Percentiles rank a stretch among this genome's conserved stretches.
phyloP scores from a whole-genome alignment of 2,329 filamentous ascomycete genomes.

The Ramichloridium luteum region DNA sequence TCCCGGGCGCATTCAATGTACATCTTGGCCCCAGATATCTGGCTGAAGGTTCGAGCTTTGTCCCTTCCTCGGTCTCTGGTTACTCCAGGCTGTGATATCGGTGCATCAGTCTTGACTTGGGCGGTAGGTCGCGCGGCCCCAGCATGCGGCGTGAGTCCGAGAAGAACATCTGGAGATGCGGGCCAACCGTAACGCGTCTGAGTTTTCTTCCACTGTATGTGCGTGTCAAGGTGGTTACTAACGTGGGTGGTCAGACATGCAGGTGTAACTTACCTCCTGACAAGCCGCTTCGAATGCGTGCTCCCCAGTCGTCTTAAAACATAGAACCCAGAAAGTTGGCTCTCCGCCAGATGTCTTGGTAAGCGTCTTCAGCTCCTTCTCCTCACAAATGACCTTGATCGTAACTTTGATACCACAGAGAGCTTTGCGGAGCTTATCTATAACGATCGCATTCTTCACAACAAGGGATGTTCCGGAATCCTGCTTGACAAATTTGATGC shows the following conservation, averaged over 20 bases:
- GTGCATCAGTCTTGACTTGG: not conserved
- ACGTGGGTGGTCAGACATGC: too few species aligned
- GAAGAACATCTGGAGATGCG: not conserved
- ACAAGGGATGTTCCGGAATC: not conserved
- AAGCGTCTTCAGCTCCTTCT: not conserved
- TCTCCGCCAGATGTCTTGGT: not conserved
- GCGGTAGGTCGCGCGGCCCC: slow-evolving; percentile 1
- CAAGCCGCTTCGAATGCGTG: not conserved
- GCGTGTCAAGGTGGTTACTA: too few species aligned
- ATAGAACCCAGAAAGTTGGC: not conserved
- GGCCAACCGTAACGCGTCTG: not conserved
- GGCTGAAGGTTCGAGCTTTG: not conserved
- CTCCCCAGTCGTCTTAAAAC: slow-evolving; percentile 1
- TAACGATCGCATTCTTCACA: not conserved
- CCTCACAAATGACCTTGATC: not conserved
- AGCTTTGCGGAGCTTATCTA: not conserved
- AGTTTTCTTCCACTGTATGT: not conserved
- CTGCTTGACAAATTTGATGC: not conserved
- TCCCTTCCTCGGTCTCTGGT: not conserved
- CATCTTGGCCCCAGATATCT: not conserved
- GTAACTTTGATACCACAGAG: slow-evolving; percentile 1
- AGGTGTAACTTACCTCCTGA: not conserved
- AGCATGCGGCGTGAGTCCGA: not conserved
- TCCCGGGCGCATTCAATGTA: slow-evolving; percentile 1
- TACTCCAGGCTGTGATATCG: not conserved